Evolutionary conservation across 2,329 filamentous ascomycete species (phyloP), one percentile per base, ranked within the genome.

Genomic region (Aspergillus versicolor): DNA sequence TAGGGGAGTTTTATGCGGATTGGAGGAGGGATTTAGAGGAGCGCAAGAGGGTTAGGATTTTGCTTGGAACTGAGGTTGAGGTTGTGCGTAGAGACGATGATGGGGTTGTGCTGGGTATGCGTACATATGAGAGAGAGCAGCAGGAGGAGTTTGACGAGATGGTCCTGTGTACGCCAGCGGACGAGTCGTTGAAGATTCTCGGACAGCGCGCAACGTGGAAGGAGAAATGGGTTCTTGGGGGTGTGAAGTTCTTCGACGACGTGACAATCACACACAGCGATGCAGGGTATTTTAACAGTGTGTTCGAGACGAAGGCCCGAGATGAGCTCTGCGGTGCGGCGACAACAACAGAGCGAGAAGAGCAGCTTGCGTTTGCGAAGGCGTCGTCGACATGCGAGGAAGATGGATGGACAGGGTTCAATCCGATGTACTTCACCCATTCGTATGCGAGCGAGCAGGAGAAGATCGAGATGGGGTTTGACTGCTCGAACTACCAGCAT

Each of bases 401-500:
- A 17, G 73, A 70, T 19, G 77, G 75, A 42, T 70, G 70, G 63
- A 56, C 62, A 6, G 70, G 73, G 11, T 86, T 84, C 75, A 79
- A 81, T 53, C 82, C 83, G 34, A 85, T 85, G 82, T 86, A 85
- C 70, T 80, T 81, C 63, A 86, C 83, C 63, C 82, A 85, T 56
- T 81, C 79, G 63, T 85, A 85, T 65, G 72, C 73, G 0, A 63
- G 77, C 19, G 81, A 83, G 60, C 75, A 75, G 7, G 79, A 77
- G 3, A 85, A 85, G 69, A 81, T 79, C 37, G 82, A 84, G 68
- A 84, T 78, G 80, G 87, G 83, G 56, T 91, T 90, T 72, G 87
- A 91, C 70, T 89, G 86, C 74, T 88, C 85, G 38, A 89, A 90
- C 69, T 90, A 91, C 72, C 88, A 91, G 69, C 81, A 86, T 44